Evolutionary conservation across 148 eudicot genomes (phyloP).

Genomic region (Diospyros kaki): DNA sequence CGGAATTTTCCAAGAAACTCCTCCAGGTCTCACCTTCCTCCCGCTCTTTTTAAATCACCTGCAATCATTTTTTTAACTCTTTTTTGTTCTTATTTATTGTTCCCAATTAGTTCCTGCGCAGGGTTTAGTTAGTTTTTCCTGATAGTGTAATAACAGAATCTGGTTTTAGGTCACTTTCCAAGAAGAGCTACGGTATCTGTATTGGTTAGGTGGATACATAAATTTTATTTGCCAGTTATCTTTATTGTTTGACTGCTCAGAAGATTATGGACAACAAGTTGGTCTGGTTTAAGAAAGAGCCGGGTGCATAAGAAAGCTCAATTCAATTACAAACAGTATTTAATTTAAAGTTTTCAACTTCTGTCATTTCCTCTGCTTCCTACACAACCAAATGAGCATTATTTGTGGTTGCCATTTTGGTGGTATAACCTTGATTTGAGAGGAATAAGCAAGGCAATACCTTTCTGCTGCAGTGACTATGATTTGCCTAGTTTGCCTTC

Average conservation of each 20-base stretch:
- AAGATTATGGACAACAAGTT: not conserved
- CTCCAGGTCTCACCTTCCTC: constrained; percentile 42
- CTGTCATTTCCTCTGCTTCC: not conserved
- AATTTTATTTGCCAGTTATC: not conserved
- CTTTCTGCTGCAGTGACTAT: not conserved
- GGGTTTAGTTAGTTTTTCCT: not conserved
- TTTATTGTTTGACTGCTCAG: not conserved
- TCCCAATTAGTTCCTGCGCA: not conserved
- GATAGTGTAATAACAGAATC: not conserved
- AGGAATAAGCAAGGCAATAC: not conserved
- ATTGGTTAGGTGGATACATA: too few species aligned
- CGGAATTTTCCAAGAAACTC: constrained; percentile 63
- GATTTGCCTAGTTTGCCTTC: not conserved
- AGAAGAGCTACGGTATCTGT: too few species aligned
- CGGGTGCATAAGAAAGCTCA: not conserved
- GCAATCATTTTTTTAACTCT: not conserved
- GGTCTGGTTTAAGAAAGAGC: not conserved
- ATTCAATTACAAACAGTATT: not conserved
- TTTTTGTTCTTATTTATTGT: not conserved
- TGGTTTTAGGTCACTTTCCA: too few species aligned
- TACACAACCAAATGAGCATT: not conserved
- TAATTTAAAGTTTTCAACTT: not conserved
- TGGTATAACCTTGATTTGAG: not conserved
- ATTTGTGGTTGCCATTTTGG: not conserved
- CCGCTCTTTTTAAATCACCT: not conserved